Percentiles rank a stretch among this genome's conserved stretches.
These are phyloP conservation scores for Lentinus brumalis DNA, from an alignment of 768 basidiomycete species.

Conservation along the genomic window DNA sequence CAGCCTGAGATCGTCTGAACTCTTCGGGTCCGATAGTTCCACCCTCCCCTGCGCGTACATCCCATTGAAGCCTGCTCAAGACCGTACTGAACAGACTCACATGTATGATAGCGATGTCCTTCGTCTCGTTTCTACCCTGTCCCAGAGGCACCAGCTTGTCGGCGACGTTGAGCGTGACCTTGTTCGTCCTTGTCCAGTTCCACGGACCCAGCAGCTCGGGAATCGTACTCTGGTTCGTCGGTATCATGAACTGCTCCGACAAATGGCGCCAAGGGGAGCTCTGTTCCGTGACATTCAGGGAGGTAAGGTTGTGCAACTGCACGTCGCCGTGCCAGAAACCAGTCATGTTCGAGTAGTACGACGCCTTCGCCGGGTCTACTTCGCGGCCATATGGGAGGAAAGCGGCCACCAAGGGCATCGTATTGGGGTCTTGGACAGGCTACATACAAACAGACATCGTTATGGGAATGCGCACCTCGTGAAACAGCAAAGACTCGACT, in stretches of 20 bases:
- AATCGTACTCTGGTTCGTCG: conserved; percentile 57
- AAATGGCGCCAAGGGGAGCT: conserved; percentile 48
- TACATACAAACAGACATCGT: neutral
- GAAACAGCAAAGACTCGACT: neutral
- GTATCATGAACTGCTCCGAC: conserved; percentile 52
- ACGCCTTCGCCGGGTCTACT: conserved; percentile 3
- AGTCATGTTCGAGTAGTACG: conserved; percentile 60
- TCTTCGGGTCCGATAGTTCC: conserved; percentile 59
- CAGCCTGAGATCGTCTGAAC: conserved; percentile 58
- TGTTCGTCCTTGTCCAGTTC: conserved; percentile 71
- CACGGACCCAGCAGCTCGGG: conserved; percentile 53
- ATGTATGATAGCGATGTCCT: conserved; percentile 61
- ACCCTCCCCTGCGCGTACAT: conserved; percentile 58
- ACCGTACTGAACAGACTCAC: conserved; percentile 40
- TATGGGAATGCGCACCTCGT: neutral
- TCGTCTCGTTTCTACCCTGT: conserved; percentile 24
- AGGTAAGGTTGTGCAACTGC: conserved; percentile 65
- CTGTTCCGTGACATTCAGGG: conserved; percentile 39
- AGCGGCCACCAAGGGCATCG: conserved; percentile 1
- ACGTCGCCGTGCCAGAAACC: conserved; percentile 74
- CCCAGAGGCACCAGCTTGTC: conserved; percentile 50
- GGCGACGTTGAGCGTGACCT: conserved; percentile 64
- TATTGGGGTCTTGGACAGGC: conserved; percentile 7
- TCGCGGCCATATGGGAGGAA: conserved; percentile 2
- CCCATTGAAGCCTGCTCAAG: neutral